phyloP scores from a whole-genome alignment of 257 asterid species.

The Salvia miltiorrhiza region DNA sequence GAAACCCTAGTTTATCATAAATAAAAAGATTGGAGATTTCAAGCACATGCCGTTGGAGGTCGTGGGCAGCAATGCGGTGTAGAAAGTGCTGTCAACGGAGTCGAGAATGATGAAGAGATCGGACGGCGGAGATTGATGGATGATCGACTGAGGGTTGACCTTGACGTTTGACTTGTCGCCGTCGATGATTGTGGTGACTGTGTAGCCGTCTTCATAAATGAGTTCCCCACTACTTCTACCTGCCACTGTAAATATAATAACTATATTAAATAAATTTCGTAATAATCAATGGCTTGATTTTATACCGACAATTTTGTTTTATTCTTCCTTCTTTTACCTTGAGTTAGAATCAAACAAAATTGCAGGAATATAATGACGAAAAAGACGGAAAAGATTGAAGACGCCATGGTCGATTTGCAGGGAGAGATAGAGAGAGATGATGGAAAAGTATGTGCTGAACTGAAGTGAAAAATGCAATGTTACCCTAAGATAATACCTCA shows the following conservation, averaged over 20 bases:
- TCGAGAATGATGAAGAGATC: slow-evolving; percentile 68
- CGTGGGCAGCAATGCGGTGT: slow-evolving; percentile 47
- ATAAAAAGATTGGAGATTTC: not conserved
- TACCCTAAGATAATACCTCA: not conserved
- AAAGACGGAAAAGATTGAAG: slow-evolving; percentile 9
- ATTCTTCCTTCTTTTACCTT: slow-evolving; percentile 28
- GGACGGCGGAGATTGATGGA: slow-evolving; percentile 47
- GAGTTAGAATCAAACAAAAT: slow-evolving; percentile 19
- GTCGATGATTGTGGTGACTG: slow-evolving; percentile 63
- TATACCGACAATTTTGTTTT: not conserved
- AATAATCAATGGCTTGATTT: not conserved
- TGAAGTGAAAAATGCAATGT: not conserved
- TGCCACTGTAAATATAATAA: slow-evolving; percentile 28
- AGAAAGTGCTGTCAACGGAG: slow-evolving; percentile 56
- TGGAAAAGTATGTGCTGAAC: not conserved
- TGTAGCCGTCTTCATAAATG: slow-evolving; percentile 72
- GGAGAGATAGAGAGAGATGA: not conserved
- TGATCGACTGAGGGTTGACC: slow-evolving; percentile 52
- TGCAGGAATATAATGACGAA: slow-evolving; percentile 17
- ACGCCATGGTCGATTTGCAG: slow-evolving; percentile 25
- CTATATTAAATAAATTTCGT: not conserved
- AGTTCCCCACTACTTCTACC: slow-evolving; percentile 33
- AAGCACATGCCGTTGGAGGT: slow-evolving; percentile 19
- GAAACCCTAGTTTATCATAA: slow-evolving; percentile 21
- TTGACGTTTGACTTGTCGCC: slow-evolving; percentile 57